These are phyloP conservation scores for Vigna hirtella DNA, from an alignment of 306 rosid species.

Conservation along the genomic window DNA sequence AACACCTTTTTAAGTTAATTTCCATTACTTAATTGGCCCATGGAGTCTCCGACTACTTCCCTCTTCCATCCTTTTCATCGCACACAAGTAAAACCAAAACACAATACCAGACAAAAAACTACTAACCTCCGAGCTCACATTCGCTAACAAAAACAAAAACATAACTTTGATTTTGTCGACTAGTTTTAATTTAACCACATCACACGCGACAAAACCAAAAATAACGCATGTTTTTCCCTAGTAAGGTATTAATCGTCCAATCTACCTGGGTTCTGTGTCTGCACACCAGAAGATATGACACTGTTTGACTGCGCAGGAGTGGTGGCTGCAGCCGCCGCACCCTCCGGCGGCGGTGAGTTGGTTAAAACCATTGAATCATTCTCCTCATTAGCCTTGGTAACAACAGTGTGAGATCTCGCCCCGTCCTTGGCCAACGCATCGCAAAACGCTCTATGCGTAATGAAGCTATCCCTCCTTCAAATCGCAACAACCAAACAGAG, in stretches of 20 bases:
- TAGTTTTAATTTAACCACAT: constrained; percentile 39
- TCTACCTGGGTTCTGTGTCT: constrained; percentile 68
- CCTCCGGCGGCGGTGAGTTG: constrained; percentile 40
- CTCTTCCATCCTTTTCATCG: constrained; percentile 20
- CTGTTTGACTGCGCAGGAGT: constrained; percentile 54
- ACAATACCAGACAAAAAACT: constrained; percentile 75
- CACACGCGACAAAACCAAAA: constrained; percentile 55
- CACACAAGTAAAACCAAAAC: constrained; percentile 49
- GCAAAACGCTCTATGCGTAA: constrained; percentile 94
- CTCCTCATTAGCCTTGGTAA: constrained; percentile 49
- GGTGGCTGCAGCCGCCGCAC: not conserved
- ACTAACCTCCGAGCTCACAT: constrained; percentile 59
- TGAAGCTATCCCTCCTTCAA: constrained; percentile 92
- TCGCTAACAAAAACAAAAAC: constrained; percentile 37
- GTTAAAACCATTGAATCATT: constrained; percentile 48
- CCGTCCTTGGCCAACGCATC: constrained; percentile 90
- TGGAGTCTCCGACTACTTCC: constrained; percentile 45
- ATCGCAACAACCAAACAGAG: constrained; percentile 27
- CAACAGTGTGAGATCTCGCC: constrained; percentile 56
- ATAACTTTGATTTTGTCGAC: constrained; percentile 12
- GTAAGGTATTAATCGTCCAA: not conserved
- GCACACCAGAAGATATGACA: constrained; percentile 53
- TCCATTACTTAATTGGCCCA: constrained; percentile 44
- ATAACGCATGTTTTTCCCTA: constrained; percentile 24
- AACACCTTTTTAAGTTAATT: constrained; percentile 42